Base-by-base conservation (phyloP, 352 stramenopile species). In the Aphanomyces stellatus region DNA sequence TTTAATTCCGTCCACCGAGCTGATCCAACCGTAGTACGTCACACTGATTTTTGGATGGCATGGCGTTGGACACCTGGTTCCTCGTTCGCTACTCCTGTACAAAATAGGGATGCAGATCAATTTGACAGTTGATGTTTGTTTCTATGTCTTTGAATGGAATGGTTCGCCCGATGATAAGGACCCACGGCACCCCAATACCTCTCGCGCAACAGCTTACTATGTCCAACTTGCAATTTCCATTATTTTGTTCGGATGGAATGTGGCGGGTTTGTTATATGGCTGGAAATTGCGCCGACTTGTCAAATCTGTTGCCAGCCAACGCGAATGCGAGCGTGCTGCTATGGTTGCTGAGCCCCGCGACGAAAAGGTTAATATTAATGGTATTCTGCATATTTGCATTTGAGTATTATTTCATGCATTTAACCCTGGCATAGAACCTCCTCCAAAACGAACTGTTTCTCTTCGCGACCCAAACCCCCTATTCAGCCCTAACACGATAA, bases 71-170 rank as follows among this genome's bases (percentile, higher is more conserved):
- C 93, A 93, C 73, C 74, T 95, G 24, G 80, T 88, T 28, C 81
- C 83, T 40, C 88, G 89, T 63, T 95, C 91, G 65, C 67, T 95
- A 62, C 76, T 95, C 27, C 81, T 88, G 59, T 95, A 93, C 79
- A 95, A 95, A 71, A 88, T 95, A 42, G 87, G 87, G 51, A 95
- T 95, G 87, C 87, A 95, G 62, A 65, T 95, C 25, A 95, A 80
- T 69, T 57, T 95, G 8, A 30, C 89, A 2, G 81, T 95, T 31
- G 87, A 95, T 66, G 77, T 93, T 37, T 87, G 93, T 53, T 95
- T 85, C 85, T 95, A 95, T 75, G 80, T 68, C 43, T 85, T 88
- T 40, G 83, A 83, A 61, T 95, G 93, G 79, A 95, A 95, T 63
- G 87, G 87, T 15, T 65, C 59, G 5, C 40, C 40, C 17, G 17